phyloP scores from a whole-genome alignment of 306 rosid genomes.

The Castanea mollissima region DNA sequence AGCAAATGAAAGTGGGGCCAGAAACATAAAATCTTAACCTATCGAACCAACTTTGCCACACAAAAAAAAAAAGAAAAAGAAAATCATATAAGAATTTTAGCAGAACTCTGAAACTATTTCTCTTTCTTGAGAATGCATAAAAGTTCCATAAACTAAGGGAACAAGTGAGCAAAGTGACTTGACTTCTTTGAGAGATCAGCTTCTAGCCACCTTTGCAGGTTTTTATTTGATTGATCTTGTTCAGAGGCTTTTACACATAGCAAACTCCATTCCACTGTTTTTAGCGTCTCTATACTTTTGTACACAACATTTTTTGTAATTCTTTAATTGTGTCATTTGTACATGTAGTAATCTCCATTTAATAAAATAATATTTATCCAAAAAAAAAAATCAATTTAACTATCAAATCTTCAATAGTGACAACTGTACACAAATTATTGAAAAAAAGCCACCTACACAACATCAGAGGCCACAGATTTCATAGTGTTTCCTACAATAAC shows the following conservation, averaged over 20 bases:
- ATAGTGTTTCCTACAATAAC: not conserved
- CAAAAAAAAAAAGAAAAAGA: no score
- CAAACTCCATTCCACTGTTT: no score
- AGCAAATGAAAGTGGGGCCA: not conserved
- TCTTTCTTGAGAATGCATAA: not conserved
- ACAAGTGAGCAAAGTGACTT: not conserved
- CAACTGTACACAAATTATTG: not conserved
- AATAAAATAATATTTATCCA: no score
- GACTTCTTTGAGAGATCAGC: not conserved
- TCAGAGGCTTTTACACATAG: no score
- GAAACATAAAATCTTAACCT: not conserved
- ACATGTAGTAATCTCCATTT: no score
- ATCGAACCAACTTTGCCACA: not conserved
- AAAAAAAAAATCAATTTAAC: not conserved
- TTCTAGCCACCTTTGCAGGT: no score
- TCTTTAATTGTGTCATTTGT: no score
- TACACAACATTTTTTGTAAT: no score
- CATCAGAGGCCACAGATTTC: not conserved
- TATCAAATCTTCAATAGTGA: not conserved
- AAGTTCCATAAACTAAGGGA: not conserved
- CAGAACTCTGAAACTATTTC: not conserved
- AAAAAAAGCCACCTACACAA: not conserved
- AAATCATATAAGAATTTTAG: not conserved
- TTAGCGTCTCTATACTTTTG: no score
- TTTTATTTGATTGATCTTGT: no score